Evolutionary conservation across 441 rosid species (phyloP), one percentile per base, ranked within the genome.

Genomic region (Gossypium lobatum): DNA sequence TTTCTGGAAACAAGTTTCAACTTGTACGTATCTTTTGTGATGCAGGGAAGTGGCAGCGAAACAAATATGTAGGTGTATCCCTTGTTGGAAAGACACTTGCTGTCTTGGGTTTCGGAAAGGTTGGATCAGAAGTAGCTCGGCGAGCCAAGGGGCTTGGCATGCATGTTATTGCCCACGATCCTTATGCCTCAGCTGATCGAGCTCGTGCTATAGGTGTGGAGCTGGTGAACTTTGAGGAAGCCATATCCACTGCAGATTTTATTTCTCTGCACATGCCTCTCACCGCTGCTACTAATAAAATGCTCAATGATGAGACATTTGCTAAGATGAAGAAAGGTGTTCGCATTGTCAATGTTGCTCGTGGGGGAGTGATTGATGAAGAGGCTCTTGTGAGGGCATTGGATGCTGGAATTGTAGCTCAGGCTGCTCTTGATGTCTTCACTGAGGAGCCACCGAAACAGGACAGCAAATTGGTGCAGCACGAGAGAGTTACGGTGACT

Each of bases 361-460:
- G 96, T 72, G 97, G 99, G 37, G 97, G 98, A 60, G 98, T 95
- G 58, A 95, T 93, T 52, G 98, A 95, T 52, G 99, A 95, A 81
- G 97, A 90, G 1, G 98, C 98, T 20, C 83, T 95, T 2, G 92
- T 93, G 50, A 89, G 92, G 83, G 97, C 99, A 31, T 60, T 95
- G 59, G 95, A 95, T 79, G 59, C 93, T 73, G 97, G 97, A 17
- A 83, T 88, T 72, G 97, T 95, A 71, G 95, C 98, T 77, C 98
- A 95, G 90, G 97, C 98, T n/a, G 99, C 98, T 4, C 98, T 95
- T 57, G 97, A 93, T 83, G 99, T 95, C 52, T 93, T 95, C 82
- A 85, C 95, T 0, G 83, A 66, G 75, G 99, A 95, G 86, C 98
- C 97, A 0, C 98, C 97, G 14, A 70, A 90, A 11, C 69, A 81